phyloP scores from a whole-genome alignment of 768 basidiomycete genomes.

The Floccularia luteovirens region DNA sequence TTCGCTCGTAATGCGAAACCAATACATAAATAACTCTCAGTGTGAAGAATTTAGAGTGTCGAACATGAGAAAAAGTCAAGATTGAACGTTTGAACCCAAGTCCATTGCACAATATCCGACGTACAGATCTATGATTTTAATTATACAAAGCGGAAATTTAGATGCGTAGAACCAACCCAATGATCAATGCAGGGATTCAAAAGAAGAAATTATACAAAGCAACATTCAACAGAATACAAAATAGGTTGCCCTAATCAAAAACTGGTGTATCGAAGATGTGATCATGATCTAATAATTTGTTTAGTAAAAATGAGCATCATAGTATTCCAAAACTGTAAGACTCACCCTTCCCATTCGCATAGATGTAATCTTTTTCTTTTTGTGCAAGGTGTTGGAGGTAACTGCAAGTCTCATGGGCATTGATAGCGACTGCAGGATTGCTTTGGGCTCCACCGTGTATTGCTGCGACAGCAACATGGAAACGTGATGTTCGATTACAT shows the following conservation, averaged over 20 bases:
- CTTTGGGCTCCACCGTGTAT: conserved; percentile 43
- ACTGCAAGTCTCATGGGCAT: conserved; percentile 50
- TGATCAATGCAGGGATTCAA: too few species aligned
- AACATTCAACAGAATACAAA: not conserved
- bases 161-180: too few species aligned
- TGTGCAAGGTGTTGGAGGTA: conserved; percentile 50
- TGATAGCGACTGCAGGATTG: conserved; percentile 48
- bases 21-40: too few species aligned
- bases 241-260: conserved; percentile 21
- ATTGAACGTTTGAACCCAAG: too few species aligned
- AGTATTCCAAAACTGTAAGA: too few species aligned
- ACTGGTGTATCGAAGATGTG: conserved; percentile 38
- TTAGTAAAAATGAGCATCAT: too few species aligned
- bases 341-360: conserved; percentile 48
- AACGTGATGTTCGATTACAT: conserved; percentile 60
- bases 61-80: too few species aligned
- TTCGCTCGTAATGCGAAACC: too few species aligned
- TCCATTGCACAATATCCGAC: too few species aligned
- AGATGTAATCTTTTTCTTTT: conserved; percentile 58
- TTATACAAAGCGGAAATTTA: too few species aligned
- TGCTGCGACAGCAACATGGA: conserved; percentile 55
- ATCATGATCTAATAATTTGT: conserved; percentile 27
- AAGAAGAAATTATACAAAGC: not conserved
- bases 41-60: too few species aligned
- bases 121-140: too few species aligned